Percentiles rank a stretch among this genome's conserved stretches.
Evolutionary conservation across 1,284 basidiomycete species (phyloP).

Genomic region (Cutaneotrichosporon dermatis): DNA sequence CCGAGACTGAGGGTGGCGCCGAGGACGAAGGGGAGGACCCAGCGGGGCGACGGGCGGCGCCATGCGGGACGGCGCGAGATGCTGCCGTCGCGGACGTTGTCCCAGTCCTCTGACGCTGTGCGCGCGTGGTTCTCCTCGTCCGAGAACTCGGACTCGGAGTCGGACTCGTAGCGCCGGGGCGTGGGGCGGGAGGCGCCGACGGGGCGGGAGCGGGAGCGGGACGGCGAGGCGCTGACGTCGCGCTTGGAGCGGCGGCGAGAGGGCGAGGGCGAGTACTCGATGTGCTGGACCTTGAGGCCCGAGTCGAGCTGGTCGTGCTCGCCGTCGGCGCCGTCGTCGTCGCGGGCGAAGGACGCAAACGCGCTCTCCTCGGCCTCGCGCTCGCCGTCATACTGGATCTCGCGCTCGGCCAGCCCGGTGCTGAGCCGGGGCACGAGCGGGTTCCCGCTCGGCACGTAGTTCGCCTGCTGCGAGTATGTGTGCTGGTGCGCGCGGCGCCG

Average conservation of each 20-base stretch:
- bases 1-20: conserved; percentile 36
- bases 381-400: neutral
- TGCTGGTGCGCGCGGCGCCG: conserved; percentile 9
- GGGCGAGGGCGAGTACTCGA: neutral
- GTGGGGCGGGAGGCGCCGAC: neutral
- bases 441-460: conserved; percentile 22
- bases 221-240: too few relatives aligned
- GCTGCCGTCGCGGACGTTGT: conserved; percentile 27
- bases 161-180: neutral
- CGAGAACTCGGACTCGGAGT: neutral
- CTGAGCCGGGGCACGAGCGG: neutral
- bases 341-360: too few relatives aligned
- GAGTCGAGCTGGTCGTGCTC: neutral
- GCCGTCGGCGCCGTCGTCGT: neutral
- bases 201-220: neutral
- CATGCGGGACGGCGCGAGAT: conserved; percentile 34
- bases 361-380: neutral
- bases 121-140: neutral
- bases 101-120: conserved; percentile 14
- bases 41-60: conserved; percentile 37
- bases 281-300: neutral
- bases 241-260: neutral
- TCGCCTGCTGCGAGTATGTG: conserved; percentile 23
- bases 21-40: conserved; percentile 44
- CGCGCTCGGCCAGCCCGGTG: conserved; percentile 3